phyloP scores from a whole-genome alignment of 352 stramenopile genomes.

The Globisporangium iwayamae region DNA sequence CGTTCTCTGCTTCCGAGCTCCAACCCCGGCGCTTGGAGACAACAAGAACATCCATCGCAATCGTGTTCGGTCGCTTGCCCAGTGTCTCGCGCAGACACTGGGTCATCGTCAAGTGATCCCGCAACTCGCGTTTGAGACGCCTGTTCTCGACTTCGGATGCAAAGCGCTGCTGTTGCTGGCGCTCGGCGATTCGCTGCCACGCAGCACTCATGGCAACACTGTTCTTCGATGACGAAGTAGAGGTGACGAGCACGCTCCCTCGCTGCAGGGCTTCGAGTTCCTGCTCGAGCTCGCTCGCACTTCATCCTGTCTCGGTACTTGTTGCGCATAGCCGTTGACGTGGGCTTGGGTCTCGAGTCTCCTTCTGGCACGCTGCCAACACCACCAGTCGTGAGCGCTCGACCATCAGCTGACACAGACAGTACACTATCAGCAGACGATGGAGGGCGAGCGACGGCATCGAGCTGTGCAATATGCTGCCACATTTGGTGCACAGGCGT shows the following conservation, averaged over 20 bases:
- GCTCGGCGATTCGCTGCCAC: not conserved
- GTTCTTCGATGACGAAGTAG: not conserved
- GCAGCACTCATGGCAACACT: not conserved
- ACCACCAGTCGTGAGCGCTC: no score
- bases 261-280: not conserved
- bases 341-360: not conserved
- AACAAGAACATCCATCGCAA: not conserved
- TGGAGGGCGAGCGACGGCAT: no score
- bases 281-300: not conserved
- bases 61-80: not conserved
- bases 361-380: not conserved
- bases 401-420: no score
- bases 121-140: not conserved
- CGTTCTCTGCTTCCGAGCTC: not conserved
- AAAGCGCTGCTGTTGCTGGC: not conserved
- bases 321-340: not conserved
- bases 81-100: not conserved
- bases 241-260: not conserved
- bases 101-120: not conserved
- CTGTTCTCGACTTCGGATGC: not conserved
- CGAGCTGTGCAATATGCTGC: no score
- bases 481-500: no score
- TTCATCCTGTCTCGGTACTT: slow-evolving; percentile 1
- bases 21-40: not conserved
- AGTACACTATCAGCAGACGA: not conserved